Percentiles rank a stretch among this genome's conserved stretches.
phyloP scores from a whole-genome alignment of 2,329 filamentous ascomycete genomes.

The Alternaria viburni region DNA sequence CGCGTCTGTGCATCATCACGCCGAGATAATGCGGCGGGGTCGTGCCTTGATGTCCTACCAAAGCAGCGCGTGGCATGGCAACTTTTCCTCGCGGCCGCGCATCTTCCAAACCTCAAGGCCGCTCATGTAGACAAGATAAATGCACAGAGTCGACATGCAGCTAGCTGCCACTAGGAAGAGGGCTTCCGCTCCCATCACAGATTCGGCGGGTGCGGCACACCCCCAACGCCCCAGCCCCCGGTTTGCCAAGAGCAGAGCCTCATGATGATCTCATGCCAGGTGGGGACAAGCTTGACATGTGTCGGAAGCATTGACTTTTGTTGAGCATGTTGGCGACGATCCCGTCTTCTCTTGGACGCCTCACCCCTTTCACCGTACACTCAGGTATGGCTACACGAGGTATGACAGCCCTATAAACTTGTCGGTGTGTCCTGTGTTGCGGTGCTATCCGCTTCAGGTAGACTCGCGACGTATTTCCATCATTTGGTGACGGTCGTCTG shows the following conservation, averaged over 20 bases:
- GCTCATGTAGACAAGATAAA: neutral
- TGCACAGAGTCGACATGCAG: neutral
- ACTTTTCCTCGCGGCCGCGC: neutral
- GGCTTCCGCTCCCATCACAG: neutral
- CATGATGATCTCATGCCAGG: constrained; percentile 17
- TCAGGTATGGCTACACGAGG: neutral
- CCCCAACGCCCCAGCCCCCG: neutral
- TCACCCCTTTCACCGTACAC: constrained; percentile 1
- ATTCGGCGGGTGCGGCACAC: constrained; percentile 5
- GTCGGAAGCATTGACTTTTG: constrained; percentile 2
- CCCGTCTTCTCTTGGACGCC: neutral
- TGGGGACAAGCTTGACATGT: constrained; percentile 6
- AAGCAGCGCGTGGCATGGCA: neutral
- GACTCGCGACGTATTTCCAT: neutral
- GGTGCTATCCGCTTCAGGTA: neutral
- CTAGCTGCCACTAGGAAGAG: neutral
- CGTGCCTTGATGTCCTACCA: neutral
- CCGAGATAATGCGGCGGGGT: neutral
- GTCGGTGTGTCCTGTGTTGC: neutral
- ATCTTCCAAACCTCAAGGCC: neutral
- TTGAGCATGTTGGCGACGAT: constrained; percentile 1
- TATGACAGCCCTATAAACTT: neutral
- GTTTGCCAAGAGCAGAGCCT: constrained; percentile 13
- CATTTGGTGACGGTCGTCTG: neutral
- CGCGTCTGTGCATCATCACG: neutral